Evolutionary conservation across 1,284 basidiomycete genomes (phyloP), one percentile per base, ranked within the genome.

Genomic region (Microbotryum intermedium): DNA sequence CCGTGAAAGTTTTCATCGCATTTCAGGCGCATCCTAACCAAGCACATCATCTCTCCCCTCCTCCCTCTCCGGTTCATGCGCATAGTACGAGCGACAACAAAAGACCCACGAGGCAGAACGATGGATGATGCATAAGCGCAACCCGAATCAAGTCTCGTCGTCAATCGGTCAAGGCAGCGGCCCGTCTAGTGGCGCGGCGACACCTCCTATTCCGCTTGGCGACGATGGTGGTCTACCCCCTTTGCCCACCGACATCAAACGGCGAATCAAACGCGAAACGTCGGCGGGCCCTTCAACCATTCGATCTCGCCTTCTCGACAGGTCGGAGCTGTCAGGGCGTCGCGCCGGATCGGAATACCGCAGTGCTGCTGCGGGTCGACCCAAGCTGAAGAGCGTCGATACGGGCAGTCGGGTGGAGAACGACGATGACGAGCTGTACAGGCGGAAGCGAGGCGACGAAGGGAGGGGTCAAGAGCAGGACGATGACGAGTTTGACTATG

Each of bases 401-500:
- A 70, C 49, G 46, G 55, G 55, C 62, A 55, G 50, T 60, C 58
- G 39, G 86, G 87, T 63, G 85, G 85, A 20, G 84, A 85, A 70
- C 13, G 52, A 13, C 9, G 49, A 51, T 21, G 61, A 60, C 43
- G 43, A 52, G 39, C 46, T 63, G 49, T 57, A 59, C 25, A 56
- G 55, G 54, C 11, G 49, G 52, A 25, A 57, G 43, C 50, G 16
- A 64, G 59, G 47, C 60, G 55, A 55, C 52, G 23, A 30, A 64
- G 58, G 29, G 62, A 57, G 47, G 52, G 29, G 60, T 43, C 55
- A 39, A 20, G 57, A 67, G 6, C 60, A 59, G 28, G 66, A 58
- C 16, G 64, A 87, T 61, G 89, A 90, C 69, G 89, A 92, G 72
- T 80, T 87, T 60, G 81, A 85, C 26, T 91, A 83, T 70, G 88